phyloP scores from a whole-genome alignment of 2,329 filamentous ascomycete genomes.

The Dactylellina haptotyla region DNA sequence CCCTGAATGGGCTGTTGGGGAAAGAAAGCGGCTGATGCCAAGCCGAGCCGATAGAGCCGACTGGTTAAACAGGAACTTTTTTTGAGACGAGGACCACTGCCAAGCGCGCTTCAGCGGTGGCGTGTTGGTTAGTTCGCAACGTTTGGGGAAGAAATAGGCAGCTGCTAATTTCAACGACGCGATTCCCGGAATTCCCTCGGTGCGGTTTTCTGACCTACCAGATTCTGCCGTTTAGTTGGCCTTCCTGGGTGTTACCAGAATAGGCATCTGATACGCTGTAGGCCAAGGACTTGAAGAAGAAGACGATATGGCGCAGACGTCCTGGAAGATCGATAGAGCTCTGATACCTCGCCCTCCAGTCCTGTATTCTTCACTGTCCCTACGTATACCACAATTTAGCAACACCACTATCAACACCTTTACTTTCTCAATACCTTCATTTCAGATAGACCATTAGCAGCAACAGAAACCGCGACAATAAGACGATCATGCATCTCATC shows the following conservation, averaged over 20 bases:
- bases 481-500: conserved; percentile 6
- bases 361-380: neutral
- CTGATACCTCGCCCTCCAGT: neutral
- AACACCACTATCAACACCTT: neutral
- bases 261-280: neutral
- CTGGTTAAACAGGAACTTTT: neutral
- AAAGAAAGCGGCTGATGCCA: neutral
- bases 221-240: neutral
- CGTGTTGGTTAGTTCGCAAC: neutral
- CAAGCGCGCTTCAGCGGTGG: neutral
- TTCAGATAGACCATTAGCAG: neutral
- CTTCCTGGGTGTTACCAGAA: neutral
- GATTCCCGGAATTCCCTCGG: neutral
- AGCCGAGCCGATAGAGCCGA: neutral
- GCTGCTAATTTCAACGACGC: neutral
- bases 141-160: neutral
- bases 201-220: neutral
- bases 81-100: neutral
- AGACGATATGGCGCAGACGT: too few species aligned
- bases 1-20: neutral
- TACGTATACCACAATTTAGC: neutral
- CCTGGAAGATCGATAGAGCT: neutral
- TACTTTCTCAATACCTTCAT: neutral
- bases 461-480: neutral
- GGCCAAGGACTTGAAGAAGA: neutral